Evolutionary conservation across 306 rosid species (phyloP).

Genomic region (Vachellia collinsii): DNA sequence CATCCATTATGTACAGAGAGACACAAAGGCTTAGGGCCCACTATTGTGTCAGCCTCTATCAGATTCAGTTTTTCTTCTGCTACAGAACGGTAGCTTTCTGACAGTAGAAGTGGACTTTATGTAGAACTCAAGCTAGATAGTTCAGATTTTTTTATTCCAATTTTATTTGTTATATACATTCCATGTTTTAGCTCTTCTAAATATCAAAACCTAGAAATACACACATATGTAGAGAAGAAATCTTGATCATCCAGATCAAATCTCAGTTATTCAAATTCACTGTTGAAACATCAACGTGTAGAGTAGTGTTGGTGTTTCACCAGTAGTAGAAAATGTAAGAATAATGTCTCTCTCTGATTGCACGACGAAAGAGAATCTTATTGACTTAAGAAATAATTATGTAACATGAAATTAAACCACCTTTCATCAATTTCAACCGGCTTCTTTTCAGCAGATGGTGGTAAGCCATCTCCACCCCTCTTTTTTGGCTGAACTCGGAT

Average conservation of each 20-base stretch:
- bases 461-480: neutral
- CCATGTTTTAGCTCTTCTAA: too few relatives aligned
- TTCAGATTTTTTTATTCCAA: neutral
- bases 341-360: neutral
- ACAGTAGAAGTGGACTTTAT: neutral
- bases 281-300: neutral
- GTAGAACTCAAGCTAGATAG: too few relatives aligned
- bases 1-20: neutral
- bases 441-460: neutral
- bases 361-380: neutral
- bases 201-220: neutral
- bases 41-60: neutral
- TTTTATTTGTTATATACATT: too few relatives aligned
- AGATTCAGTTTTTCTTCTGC: neutral
- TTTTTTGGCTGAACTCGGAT: neutral
- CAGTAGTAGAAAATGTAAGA: neutral
- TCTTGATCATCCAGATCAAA: neutral
- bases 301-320: neutral
- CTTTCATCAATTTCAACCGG: neutral
- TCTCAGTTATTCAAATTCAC: neutral
- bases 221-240: neutral
- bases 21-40: neutral
- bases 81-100: neutral
- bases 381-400: neutral
- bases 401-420: neutral